These are phyloP conservation scores for Hanseniaspora gamundiae DNA, from an alignment of 1,139 yeast genomes.

Conservation along the genomic window DNA sequence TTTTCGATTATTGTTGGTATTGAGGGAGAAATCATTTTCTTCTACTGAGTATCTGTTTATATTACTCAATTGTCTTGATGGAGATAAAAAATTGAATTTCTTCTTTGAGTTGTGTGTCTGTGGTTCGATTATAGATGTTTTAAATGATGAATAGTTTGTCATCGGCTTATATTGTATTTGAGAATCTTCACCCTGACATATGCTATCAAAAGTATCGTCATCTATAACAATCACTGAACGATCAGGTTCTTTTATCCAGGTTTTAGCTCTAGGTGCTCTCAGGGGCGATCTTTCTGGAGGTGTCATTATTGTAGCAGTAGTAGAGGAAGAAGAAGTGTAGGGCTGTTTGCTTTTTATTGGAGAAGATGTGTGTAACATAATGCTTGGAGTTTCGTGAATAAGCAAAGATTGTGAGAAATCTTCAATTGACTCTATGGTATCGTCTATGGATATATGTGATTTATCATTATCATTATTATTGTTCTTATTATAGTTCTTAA, in stretches of 20 bases:
- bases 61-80: constrained; percentile 18
- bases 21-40: not conserved
- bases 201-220: not conserved
- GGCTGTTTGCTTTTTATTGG: too few relatives aligned
- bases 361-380: too few relatives aligned
- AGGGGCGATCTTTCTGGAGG: not conserved
- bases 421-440: too few relatives aligned
- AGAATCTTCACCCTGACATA: not conserved
- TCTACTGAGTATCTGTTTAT: constrained; percentile 12
- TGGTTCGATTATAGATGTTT: not conserved
- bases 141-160: not conserved
- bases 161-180: not conserved
- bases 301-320: not conserved
- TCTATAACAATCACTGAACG: not conserved
- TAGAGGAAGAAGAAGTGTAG: not conserved
- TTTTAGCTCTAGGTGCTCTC: not conserved
- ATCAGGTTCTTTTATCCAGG: too few relatives aligned
- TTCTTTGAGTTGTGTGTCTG: not conserved
- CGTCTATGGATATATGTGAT: too few relatives aligned
- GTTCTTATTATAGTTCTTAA: too few relatives aligned
- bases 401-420: too few relatives aligned
- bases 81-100: constrained; percentile 11
- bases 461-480: too few relatives aligned
- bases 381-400: too few relatives aligned
- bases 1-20: not conserved